Percentiles rank a stretch among this genome's conserved stretches.
phyloP scores from a whole-genome alignment of 176 grass and related monocot genomes.

The Oryza punctata region DNA sequence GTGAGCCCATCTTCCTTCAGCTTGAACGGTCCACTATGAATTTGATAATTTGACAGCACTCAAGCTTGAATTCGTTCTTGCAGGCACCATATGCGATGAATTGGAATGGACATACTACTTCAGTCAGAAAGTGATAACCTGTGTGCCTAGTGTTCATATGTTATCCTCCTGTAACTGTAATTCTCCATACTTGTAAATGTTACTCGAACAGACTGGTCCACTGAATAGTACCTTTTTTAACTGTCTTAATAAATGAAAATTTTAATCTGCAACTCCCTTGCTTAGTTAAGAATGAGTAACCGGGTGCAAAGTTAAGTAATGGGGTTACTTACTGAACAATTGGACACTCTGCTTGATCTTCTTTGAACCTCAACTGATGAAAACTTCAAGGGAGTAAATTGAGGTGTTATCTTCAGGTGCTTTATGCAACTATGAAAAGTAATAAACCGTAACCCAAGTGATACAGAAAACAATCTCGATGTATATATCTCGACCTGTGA shows the following conservation, averaged over 20 bases:
- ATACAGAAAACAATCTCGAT: not conserved
- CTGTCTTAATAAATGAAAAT: not conserved
- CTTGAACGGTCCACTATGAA: not conserved
- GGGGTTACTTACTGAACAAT: not conserved
- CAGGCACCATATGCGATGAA: constrained; percentile 89
- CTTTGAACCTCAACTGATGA: not conserved
- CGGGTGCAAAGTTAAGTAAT: not conserved
- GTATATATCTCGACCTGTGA: not conserved
- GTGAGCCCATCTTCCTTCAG: constrained; percentile 31
- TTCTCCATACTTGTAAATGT: constrained; percentile 35
- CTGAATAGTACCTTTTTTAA: not conserved
- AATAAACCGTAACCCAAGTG: not conserved
- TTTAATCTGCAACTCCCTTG: not conserved
- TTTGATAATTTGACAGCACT: not conserved
- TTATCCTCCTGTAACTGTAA: constrained; percentile 10
- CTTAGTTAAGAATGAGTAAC: not conserved
- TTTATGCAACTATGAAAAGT: not conserved
- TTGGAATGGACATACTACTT: constrained; percentile 10
- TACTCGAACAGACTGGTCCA: not conserved
- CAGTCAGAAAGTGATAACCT: not conserved
- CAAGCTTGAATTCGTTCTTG: constrained; percentile 10
- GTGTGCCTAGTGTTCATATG: not conserved
- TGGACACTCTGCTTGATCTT: too few relatives aligned
- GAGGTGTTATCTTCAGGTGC: not conserved
- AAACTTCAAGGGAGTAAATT: not conserved